Base-by-base conservation (phyloP, 306 rosid species). In the Mimosa bimucronata region DNA sequence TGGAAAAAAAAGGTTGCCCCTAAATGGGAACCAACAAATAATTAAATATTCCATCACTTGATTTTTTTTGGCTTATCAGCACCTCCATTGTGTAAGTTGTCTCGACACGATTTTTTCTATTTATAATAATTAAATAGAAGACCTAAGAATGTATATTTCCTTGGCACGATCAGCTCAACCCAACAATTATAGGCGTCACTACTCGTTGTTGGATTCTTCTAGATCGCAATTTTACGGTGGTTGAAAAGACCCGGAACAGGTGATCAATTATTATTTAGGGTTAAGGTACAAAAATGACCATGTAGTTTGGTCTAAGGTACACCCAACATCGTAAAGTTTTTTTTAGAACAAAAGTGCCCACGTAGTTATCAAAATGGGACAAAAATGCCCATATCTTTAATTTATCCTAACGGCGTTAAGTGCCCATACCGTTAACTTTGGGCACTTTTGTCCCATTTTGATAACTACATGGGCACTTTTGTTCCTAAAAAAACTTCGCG, bases 231-330 rank as follows among this genome's bases (percentile, higher is more conserved):
- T 53, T 53, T 53, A 3, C 10, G 23, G 16, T 52, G 60, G 26
- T 52, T 55, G 6, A 57, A 9, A 57, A 21, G 6, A 23, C 30
- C 30, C 2, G 7, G 15, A 1, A 8, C 29, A 8, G 64, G 64
- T 57, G 64, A 57, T 23, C 64, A 13, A 57, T 57, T 57, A 55
- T n/a, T n/a, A n/a, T n/a, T n/a, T n/a, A n/a, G n/a, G n/a, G n/a
- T n/a, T n/a, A n/a, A n/a, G n/a, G n/a, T n/a, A n/a, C n/a, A n/a
- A n/a, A n/a, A n/a, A n/a, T n/a, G n/a, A n/a, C n/a, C n/a, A n/a
- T n/a, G n/a, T n/a, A n/a, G n/a, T n/a, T n/a, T n/a, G n/a, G n/a
- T n/a, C n/a, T n/a, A n/a, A n/a, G n/a, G n/a, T n/a, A n/a, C n/a
- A n/a, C n/a, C n/a, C n/a, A n/a, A n/a, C n/a, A n/a, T n/a, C n/a